These are phyloP conservation scores for Botrytis byssoidea DNA, from an alignment of 2,329 filamentous ascomycete genomes.

Conservation along the genomic window DNA sequence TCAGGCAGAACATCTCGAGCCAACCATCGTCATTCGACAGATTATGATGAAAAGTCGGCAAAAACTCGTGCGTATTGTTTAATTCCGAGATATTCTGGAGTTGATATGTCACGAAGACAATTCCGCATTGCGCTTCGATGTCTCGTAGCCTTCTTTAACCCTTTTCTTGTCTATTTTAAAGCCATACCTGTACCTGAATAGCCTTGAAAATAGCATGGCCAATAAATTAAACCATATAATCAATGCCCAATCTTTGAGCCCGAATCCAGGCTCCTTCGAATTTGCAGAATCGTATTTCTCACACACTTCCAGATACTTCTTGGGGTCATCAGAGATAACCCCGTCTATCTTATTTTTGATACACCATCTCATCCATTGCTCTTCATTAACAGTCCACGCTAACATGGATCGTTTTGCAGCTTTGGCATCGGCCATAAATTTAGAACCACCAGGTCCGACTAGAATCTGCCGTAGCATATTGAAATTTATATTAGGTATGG, in stretches of 20 bases:
- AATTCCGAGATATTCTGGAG: not conserved
- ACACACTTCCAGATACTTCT: conserved; percentile 62
- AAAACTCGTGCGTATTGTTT: not conserved
- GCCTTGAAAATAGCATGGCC: conserved; percentile 25
- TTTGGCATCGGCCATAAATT: conserved; percentile 64
- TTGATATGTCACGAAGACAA: conserved; percentile 17
- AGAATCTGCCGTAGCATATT: conserved; percentile 72
- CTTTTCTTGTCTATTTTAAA: conserved; percentile 24
- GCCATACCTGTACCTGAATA: conserved; percentile 31
- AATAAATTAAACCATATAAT: conserved; percentile 30
- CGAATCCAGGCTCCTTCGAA: conserved; percentile 24
- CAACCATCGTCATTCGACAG: not conserved
- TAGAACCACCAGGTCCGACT: conserved; percentile 62
- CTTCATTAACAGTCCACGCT: conserved; percentile 85
- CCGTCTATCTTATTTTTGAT: conserved; percentile 67
- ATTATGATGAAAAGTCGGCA: not conserved
- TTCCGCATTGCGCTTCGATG: conserved; percentile 10
- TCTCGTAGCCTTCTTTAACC: conserved; percentile 22
- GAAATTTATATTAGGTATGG: conserved; percentile 67
- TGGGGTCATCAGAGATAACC: conserved; percentile 82
- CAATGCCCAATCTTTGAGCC: conserved; percentile 23
- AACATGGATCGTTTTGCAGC: conserved; percentile 60
- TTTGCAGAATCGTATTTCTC: conserved; percentile 35
- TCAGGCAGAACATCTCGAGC: not conserved
- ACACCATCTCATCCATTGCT: conserved; percentile 77